A percentile compares a stretch with the other conserved stretches of the same genome.
These are phyloP conservation scores for Austroboletus festivus DNA, from an alignment of 768 basidiomycete species.

Conservation along the genomic window DNA sequence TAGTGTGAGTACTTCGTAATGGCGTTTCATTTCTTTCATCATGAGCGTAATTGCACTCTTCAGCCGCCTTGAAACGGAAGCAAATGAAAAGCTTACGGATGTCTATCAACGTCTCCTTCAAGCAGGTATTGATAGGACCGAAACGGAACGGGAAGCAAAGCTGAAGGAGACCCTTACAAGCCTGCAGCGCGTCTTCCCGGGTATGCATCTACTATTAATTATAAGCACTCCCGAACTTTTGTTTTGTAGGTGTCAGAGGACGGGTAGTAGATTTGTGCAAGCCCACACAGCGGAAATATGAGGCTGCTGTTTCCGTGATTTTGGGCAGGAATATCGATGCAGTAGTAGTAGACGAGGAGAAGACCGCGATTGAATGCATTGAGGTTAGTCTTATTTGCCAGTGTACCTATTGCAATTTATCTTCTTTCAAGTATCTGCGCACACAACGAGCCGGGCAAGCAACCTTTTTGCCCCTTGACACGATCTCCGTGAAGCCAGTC, in stretches of 20 bases:
- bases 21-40: neutral
- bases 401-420: neutral
- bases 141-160: constrained; percentile 78
- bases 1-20: constrained; percentile 47
- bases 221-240: neutral
- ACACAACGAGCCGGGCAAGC: constrained; percentile 94
- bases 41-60: neutral
- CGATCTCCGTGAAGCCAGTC: constrained; percentile 89
- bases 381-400: constrained; percentile 51
- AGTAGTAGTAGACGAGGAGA: constrained; percentile 94
- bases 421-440: constrained; percentile 71
- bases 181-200: constrained; percentile 88
- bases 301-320: constrained; percentile 86
- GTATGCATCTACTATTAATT: constrained; percentile 33
- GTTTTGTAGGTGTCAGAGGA: constrained; percentile 74
- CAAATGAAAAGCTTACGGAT: constrained; percentile 86
- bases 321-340: constrained; percentile 94
- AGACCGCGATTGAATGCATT: constrained; percentile 96
- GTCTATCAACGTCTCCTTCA: constrained; percentile 82
- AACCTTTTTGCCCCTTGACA: constrained; percentile 98
- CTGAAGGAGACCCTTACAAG: constrained; percentile 83
- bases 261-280: constrained; percentile 93
- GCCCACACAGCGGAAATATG: constrained; percentile 89
- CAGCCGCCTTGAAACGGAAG: constrained; percentile 87
- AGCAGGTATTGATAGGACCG: constrained; percentile 84